phyloP scores from a whole-genome alignment of 2,329 filamentous ascomycete genomes.

The Penicillium fuscoglaucum region DNA sequence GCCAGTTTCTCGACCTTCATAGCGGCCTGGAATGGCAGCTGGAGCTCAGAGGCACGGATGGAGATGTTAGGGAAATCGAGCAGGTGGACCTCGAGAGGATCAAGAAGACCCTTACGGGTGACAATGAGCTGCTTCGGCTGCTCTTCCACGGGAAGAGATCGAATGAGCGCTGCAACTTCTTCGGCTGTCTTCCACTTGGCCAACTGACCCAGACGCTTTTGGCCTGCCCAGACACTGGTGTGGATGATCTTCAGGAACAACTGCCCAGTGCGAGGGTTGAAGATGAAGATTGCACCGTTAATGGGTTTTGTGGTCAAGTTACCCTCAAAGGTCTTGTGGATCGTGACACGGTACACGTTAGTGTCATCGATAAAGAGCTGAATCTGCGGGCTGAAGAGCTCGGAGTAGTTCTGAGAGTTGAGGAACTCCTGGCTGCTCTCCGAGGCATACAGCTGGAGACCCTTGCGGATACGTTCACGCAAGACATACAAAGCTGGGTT shows the following conservation, averaged over 20 bases:
- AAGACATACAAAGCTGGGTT: conserved; percentile 96
- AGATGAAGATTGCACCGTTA: conserved; percentile 99
- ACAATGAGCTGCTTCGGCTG: conserved; percentile 99
- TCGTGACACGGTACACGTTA: conserved; percentile 98
- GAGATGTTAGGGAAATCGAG: conserved; percentile 99
- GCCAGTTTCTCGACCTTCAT: conserved; percentile 99
- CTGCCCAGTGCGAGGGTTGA: conserved; percentile 97
- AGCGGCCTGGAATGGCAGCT: conserved; percentile 96
- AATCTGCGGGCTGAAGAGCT: conserved; percentile 98
- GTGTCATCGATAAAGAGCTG: conserved; percentile 99
- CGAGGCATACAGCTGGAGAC: conserved; percentile 94
- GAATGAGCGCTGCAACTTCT: conserved; percentile 96
- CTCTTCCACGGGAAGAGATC: conserved; percentile 93
- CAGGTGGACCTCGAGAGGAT: conserved; percentile 94
- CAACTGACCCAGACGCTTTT: conserved; percentile 96
- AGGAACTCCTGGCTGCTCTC: conserved; percentile 99
- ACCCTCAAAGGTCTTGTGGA: conserved; percentile 99
- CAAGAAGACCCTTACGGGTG: conserved; percentile 91
- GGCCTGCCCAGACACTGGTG: conserved; percentile 97
- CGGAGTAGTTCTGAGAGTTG: conserved; percentile 99
- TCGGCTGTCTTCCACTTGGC: conserved; percentile 99
- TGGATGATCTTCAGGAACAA: conserved; percentile 99
- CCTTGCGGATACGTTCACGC: conserved; percentile 96
- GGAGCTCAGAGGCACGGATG: conserved; percentile 93
- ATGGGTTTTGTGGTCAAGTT: conserved; percentile 99